Percentiles rank a stretch among this genome's conserved stretches.
Evolutionary conservation across 2,329 filamentous ascomycete species (phyloP).

Genomic region (Stenocarpella maydis): DNA sequence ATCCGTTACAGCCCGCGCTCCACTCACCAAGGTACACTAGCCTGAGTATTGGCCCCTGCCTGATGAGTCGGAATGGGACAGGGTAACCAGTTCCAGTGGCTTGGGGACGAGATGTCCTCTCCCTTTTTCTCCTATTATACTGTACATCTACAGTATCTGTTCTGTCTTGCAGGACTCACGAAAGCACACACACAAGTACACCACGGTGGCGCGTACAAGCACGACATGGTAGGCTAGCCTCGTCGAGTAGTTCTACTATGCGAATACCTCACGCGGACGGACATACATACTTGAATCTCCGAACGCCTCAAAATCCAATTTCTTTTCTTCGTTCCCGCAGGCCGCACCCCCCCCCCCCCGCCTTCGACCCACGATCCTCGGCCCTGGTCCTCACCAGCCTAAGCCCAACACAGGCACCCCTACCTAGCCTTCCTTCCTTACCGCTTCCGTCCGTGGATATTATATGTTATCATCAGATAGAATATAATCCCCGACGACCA

Average conservation of each 20-base stretch:
- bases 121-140: not conserved
- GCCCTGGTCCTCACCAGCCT: not conserved
- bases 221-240: not conserved
- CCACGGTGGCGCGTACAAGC: not conserved
- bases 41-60: not conserved
- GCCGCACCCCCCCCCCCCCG: not conserved
- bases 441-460: not conserved
- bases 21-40: not conserved
- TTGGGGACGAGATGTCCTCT: not conserved
- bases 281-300: not conserved
- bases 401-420: not conserved
- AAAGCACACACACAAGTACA: too few species aligned
- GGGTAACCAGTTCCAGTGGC: constrained; percentile 20
- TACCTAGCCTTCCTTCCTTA: constrained; percentile 4
- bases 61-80: constrained; percentile 18
- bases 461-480: not conserved
- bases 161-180: too few species aligned
- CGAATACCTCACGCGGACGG: too few species aligned
- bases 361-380: not conserved
- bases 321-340: constrained; percentile 22
- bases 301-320: constrained; percentile 19
- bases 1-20: constrained; percentile 21
- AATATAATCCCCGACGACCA: not conserved
- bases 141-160: too few species aligned
- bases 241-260: not conserved